Evolutionary conservation across 192 early-diverging fungal species (phyloP), one percentile per base, ranked within the genome.

Genomic region (Kappamyces sp.): DNA sequence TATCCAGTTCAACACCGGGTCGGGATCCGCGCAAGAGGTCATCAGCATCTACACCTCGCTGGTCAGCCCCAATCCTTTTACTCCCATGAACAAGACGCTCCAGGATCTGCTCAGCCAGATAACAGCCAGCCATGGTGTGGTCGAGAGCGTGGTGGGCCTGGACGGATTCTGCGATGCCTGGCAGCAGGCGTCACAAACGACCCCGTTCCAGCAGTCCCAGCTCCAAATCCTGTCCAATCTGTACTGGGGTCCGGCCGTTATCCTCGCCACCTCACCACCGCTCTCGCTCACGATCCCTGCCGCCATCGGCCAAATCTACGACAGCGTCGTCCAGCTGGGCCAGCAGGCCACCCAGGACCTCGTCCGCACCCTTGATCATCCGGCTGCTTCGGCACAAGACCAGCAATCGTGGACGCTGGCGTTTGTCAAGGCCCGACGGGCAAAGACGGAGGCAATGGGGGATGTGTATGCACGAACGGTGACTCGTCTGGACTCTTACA

Each of bases 91-190:
- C 12, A 6, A 12, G 14, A 51, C 49, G 7, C 39, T 62, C 9
- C 5, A 7, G 14, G 15, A 30, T 2, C 37, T 62, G 36, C 33
- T 40, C 11, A 4, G n/a, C 4, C 29, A 22, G 5, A 34, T 30
- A 5, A 9, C 12, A 4, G 6, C 6, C 7, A 32, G 50, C 34
- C 40, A 40, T 22, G 22, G 14, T 9, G 9, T 51, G 35, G 33
- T 43, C 36, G 60, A 51, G 40, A 51, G 54, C 31, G 45, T 54
- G n/a, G 29, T 38, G 12, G 35, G 39, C 2, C 60, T 62, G 15
- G 4, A 35, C 11, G 50, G 50, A 9, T 62, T 62, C 39, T 62
- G 60, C 50, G 39, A 54, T n/a, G 60, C 60, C 9, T 62, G 60
- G 60, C n/a, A n/a, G 9, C 11, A 14, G 14, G 60, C 60, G n/a